A percentile compares a stretch with the other conserved stretches of the same genome.
Conservation (phyloP, 139 green algal genomes). For the Chlamydomonas eustigma region DNA sequence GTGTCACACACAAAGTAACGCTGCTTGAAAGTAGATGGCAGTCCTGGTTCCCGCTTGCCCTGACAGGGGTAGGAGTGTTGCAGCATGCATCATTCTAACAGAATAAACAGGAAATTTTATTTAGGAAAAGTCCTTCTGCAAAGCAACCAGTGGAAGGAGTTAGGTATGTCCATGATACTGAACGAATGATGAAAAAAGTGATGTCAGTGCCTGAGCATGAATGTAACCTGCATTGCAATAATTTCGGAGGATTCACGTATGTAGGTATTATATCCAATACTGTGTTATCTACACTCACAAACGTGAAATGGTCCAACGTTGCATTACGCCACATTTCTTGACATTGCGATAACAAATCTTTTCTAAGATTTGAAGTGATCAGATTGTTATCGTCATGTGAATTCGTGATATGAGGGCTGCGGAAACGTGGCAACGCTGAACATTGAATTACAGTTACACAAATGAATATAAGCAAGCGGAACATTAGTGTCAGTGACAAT, state of each 20-base stretch:
- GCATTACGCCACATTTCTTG: slow-evolving; percentile 45
- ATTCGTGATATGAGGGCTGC: neutral
- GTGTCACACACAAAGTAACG: slow-evolving; percentile 76
- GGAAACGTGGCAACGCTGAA: neutral
- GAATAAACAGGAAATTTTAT: neutral
- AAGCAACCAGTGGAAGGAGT: neutral
- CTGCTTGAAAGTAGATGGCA: slow-evolving; percentile 57
- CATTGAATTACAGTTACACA: neutral
- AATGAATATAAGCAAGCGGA: neutral
- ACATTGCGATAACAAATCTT: slow-evolving; percentile 41
- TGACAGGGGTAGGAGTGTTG: too few species aligned
- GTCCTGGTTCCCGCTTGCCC: slow-evolving; percentile 2
- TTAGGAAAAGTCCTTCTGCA: neutral
- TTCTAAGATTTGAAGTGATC: too few species aligned
- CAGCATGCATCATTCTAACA: too few species aligned
- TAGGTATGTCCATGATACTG: neutral
- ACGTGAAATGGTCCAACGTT: slow-evolving; percentile 71
- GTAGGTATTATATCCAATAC: neutral
- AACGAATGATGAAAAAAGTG: neutral
- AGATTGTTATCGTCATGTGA: neutral
- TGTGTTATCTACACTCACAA: slow-evolving; percentile 16
- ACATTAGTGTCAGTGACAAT: neutral
- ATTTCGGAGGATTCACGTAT: neutral
- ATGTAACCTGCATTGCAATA: neutral
- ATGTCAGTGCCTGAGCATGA: neutral